Conservation (phyloP, 768 basidiomycete genomes). For the Hygrophorus pudorinus region DNA sequence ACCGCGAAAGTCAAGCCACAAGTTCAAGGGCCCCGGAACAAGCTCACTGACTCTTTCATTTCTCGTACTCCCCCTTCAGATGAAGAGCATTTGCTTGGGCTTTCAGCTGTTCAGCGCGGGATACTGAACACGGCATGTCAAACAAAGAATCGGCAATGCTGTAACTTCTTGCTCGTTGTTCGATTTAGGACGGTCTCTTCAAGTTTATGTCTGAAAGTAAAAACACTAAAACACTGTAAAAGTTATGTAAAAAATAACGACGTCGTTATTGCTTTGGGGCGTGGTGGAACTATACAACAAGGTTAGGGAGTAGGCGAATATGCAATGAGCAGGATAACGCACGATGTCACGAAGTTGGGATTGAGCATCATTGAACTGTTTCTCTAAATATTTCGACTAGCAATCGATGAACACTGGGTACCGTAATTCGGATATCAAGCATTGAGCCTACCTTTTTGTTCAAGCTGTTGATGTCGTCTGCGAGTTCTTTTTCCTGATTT, state of each 20-base stretch:
- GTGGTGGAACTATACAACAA: constrained; percentile 44
- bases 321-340: constrained; percentile 15
- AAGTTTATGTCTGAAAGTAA: too few species aligned
- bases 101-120: constrained; percentile 23
- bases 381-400: constrained; percentile 86
- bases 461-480: constrained; percentile 73
- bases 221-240: too few species aligned
- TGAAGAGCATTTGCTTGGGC: constrained; percentile 31
- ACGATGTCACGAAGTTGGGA: constrained; percentile 80
- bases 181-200: too few species aligned
- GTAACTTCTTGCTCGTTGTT: too few species aligned
- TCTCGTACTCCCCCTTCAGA: constrained; percentile 21
- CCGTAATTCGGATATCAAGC: neutral
- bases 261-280: constrained; percentile 29
- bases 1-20: too few species aligned
- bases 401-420: neutral
- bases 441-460: constrained; percentile 65
- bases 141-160: too few species aligned
- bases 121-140: neutral
- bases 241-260: neutral
- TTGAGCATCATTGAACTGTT: constrained; percentile 88
- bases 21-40: too few species aligned
- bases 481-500: constrained; percentile 68
- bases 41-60: constrained; percentile 10
- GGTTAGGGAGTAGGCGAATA: constrained; percentile 17